Evolutionary conservation across 768 basidiomycete genomes (phyloP), one percentile per base, ranked within the genome.

Genomic region (Russula dissimulans): DNA sequence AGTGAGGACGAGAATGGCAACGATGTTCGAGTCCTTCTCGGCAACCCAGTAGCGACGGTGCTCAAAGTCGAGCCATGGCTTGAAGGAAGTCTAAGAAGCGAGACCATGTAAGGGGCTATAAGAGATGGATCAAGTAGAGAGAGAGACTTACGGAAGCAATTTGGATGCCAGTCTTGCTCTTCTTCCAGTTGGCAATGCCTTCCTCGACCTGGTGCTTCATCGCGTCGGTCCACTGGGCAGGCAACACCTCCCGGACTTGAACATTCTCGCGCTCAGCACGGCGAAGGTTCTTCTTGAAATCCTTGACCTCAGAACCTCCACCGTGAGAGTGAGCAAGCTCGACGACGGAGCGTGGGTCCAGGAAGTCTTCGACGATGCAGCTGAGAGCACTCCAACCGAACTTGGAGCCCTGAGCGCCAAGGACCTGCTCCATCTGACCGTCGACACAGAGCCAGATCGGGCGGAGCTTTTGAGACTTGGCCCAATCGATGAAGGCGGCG

Each of bases 381-480:
- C 78, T 77, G 45, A 87, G 74, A 4, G 79, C 77, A 56, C 78
- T 76, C 86, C 85, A 87, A 0, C 76, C 73, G 62, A 80, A 76
- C 42, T 78, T 54, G 55, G 57, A 59, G 6, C 57, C 75, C 7
- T 71, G 63, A n/a, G 72, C 71, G 10, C 69, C 77, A 50, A 87
- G 77, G 8, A 82, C 67, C 45, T 77, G 70, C 65, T 85, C 82
- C 12, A 81, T 74, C 14, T 77, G 71, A 38, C 71, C 69, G 63
- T 82, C 79, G 15, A 86, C 77, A 68, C 83, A 84, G 42, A 77
- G 78, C 80, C 84, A 87, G 44, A 87, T 73, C 1, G 78, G 80
- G 58, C 75, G 79, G 26, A 85, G 70, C 39, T 72, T 69, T 57
- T 83, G 73, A 3, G 72, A 66, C 53, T 76, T 73, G 22, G 70